Conservation (phyloP, 495 filamentous ascomycete genomes). For the Tuber indicum region DNA sequence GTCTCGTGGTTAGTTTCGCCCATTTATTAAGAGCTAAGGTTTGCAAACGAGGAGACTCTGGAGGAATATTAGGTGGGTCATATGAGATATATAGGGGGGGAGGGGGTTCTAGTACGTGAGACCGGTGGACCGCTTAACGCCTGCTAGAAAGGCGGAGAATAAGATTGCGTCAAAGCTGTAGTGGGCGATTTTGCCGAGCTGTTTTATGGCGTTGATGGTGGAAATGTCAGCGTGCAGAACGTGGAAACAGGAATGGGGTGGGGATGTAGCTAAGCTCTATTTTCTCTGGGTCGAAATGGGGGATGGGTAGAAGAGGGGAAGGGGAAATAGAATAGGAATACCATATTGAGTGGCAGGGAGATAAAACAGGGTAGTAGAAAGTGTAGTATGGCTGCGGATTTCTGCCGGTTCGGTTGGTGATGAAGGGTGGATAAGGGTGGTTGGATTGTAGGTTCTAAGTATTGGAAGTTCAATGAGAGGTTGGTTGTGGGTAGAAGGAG, state of each 20-base stretch:
- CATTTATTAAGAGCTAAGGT: slow-evolving; percentile 2
- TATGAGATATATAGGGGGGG: slow-evolving; percentile 10
- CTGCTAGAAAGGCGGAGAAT: slow-evolving; percentile 88
- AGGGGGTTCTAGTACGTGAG: slow-evolving; percentile 70
- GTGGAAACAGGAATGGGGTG: neutral
- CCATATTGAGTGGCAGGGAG: slow-evolving; percentile 32
- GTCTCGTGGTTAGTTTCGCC: slow-evolving; percentile 37
- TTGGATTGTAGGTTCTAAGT: neutral
- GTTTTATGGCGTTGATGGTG: slow-evolving; percentile 55
- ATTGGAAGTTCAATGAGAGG: neutral
- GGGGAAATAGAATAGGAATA: slow-evolving; percentile 17
- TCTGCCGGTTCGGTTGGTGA: neutral
- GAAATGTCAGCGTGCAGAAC: slow-evolving; percentile 2
- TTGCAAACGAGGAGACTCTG: neutral
- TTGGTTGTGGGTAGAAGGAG: neutral
- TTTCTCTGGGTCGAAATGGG: neutral
- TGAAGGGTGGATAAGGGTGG: neutral
- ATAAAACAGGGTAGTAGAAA: slow-evolving; percentile 14
- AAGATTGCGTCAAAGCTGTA: slow-evolving; percentile 96
- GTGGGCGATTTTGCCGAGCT: slow-evolving; percentile 89
- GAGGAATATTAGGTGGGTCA: slow-evolving; percentile 13
- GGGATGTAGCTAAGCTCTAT: neutral
- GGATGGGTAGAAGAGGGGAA: neutral
- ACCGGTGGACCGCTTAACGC: slow-evolving; percentile 91
- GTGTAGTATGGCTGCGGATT: neutral